Percentiles rank a stretch among this genome's conserved stretches.
These are phyloP conservation scores for Quercus glauca DNA, from an alignment of 306 rosid species.

Conservation along the genomic window DNA sequence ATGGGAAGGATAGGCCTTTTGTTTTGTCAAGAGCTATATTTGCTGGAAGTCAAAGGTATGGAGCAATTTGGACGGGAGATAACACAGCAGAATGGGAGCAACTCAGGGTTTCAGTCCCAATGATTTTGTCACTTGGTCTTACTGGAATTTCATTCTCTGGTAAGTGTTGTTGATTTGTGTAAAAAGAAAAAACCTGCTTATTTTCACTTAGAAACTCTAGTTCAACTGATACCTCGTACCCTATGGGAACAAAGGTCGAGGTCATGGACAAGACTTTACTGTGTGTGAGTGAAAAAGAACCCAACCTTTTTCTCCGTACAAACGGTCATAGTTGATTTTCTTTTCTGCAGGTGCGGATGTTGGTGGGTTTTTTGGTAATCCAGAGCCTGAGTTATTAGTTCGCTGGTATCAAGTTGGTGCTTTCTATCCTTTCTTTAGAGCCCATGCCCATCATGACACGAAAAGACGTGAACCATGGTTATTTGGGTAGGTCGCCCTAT, in stretches of 20 bases:
- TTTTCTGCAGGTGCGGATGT: slow-evolving; percentile 83
- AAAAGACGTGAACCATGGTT: slow-evolving; percentile 98
- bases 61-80: slow-evolving; percentile 98
- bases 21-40: slow-evolving; percentile 87
- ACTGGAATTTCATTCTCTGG: slow-evolving; percentile 82
- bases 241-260: background rate
- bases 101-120: slow-evolving; percentile 85
- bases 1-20: slow-evolving; percentile 86
- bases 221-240: background rate
- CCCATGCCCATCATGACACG: slow-evolving; percentile 96
- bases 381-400: slow-evolving; percentile 87
- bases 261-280: background rate
- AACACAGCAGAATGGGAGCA: slow-evolving; percentile 96
- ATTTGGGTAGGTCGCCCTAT: slow-evolving; percentile 71
- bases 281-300: background rate
- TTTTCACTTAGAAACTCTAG: background rate
- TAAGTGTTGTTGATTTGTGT: slow-evolving; percentile 22
- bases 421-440: slow-evolving; percentile 90
- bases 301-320: background rate
- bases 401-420: slow-evolving; percentile 99
- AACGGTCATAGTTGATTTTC: slow-evolving; percentile 3
- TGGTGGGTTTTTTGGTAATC: slow-evolving; percentile 97
- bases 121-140: slow-evolving; percentile 91
- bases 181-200: background rate
- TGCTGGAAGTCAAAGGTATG: slow-evolving; percentile 91